Percentiles rank a stretch among this genome's conserved stretches.
These are phyloP conservation scores for Solanum infundibuliforme DNA, from an alignment of 257 asterid species.

Conservation along the genomic window DNA sequence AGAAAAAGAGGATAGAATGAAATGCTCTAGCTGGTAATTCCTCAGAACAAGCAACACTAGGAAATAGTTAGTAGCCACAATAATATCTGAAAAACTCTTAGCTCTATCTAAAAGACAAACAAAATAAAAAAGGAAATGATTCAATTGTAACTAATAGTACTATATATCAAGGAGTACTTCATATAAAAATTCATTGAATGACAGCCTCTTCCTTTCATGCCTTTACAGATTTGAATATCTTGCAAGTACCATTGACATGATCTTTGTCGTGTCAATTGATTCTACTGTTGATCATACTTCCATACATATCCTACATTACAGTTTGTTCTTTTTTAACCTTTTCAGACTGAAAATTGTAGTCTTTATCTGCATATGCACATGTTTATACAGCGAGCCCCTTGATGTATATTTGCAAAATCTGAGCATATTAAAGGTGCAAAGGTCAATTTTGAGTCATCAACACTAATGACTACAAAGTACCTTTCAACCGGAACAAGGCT, in stretches of 20 bases:
- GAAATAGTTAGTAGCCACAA: not conserved
- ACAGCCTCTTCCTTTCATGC: not conserved
- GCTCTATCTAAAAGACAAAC: not conserved
- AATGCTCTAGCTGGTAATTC: not conserved
- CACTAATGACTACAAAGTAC: not conserved
- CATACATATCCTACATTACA: not conserved
- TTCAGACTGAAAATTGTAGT: not conserved
- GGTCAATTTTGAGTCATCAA: not conserved
- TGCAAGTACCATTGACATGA: not conserved
- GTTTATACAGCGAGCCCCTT: not conserved
- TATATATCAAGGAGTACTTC: not conserved
- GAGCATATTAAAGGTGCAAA: not conserved
- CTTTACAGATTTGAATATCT: not conserved
- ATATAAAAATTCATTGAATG: not conserved
- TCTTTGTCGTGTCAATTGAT: not conserved
- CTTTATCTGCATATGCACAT: not conserved
- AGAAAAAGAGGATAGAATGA: not conserved
- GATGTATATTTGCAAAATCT: not conserved
- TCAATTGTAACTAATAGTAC: not conserved
- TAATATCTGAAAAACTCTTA: not conserved
- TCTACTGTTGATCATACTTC: not conserved
- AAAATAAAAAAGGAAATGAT: not conserved
- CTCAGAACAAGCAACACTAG: not conserved
- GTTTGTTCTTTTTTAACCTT: not conserved
- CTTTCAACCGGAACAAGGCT: not conserved